Conservation (phyloP, 2,329 filamentous ascomycete genomes). For the Rhinocladiella mackenziei region DNA sequence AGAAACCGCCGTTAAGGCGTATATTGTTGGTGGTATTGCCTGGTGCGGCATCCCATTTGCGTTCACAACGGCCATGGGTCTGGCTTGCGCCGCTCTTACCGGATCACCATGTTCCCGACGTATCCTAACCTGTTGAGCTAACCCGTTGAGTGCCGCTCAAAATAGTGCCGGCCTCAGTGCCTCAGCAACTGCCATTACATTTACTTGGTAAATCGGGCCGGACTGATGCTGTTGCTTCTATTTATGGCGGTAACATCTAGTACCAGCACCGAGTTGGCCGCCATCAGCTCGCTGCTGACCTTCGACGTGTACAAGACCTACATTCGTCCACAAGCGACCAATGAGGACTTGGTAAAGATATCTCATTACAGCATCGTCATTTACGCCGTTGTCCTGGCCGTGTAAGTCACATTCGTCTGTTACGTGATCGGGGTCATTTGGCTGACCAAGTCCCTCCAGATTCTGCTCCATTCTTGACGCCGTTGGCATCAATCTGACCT, state of each 20-base stretch:
- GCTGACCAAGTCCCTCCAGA: constrained; percentile 68
- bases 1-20: constrained; percentile 41
- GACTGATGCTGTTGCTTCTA: constrained; percentile 71
- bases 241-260: constrained; percentile 89
- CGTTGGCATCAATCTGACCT: constrained; percentile 12
- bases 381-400: constrained; percentile 77
- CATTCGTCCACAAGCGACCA: constrained; percentile 70
- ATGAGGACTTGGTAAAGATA: constrained; percentile 72
- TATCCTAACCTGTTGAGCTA: too few relatives aligned
- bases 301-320: constrained; percentile 88
- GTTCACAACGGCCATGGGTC: constrained; percentile 79
- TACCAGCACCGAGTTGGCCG: constrained; percentile 76
- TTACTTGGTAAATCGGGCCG: constrained; percentile 75
- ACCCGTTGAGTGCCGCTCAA: constrained; percentile 68
- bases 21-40: constrained; percentile 47
- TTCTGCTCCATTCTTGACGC: constrained; percentile 10
- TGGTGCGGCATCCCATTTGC: constrained; percentile 95
- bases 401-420: constrained; percentile 47
- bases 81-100: constrained; percentile 75
- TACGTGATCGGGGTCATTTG: constrained; percentile 67
- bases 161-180: constrained; percentile 78
- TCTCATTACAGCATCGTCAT: constrained; percentile 68
- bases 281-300: constrained; percentile 80
- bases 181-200: constrained; percentile 77
- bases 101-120: constrained; percentile 56